A percentile compares a stretch with the other conserved stretches of the same genome.
Evolutionary conservation across 805 yeast species (phyloP).

Genomic region (Pachysolen tannophilus): DNA sequence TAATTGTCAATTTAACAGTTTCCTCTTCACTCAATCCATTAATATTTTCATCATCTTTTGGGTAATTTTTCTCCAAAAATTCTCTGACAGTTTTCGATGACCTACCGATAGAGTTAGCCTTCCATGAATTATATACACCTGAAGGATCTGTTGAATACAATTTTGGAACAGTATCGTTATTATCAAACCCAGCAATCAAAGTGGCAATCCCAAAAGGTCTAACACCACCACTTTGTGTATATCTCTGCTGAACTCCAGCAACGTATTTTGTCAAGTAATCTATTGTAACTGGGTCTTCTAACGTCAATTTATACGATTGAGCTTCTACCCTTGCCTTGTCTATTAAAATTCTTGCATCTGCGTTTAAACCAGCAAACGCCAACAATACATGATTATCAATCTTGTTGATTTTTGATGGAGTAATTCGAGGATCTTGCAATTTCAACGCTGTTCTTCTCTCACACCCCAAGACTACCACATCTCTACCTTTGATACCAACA

Average conservation of each 20-base stretch:
- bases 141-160: constrained; percentile 95
- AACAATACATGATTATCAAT: constrained; percentile 85
- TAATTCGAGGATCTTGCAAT: constrained; percentile 92
- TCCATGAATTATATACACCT: constrained; percentile 96
- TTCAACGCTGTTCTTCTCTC: constrained; percentile 94
- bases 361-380: constrained; percentile 96
- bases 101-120: constrained; percentile 95
- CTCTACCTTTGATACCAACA: constrained; percentile 89
- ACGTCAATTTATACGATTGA: constrained; percentile 86
- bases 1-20: constrained; percentile 74
- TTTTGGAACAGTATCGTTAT: constrained; percentile 70
- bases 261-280: constrained; percentile 90
- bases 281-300: constrained; percentile 87
- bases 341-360: constrained; percentile 93
- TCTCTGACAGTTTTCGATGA: constrained; percentile 93
- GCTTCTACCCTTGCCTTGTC: constrained; percentile 97
- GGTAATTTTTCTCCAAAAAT: constrained; percentile 83
- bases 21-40: constrained; percentile 58
- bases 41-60: constrained; percentile 27
- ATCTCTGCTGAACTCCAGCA: constrained; percentile 96
- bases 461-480: constrained; percentile 88
- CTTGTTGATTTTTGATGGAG: constrained; percentile 89
- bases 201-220: constrained; percentile 97
- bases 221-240: constrained; percentile 97
- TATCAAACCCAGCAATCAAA: constrained; percentile 91